A percentile compares a stretch with the other conserved stretches of the same genome.
Evolutionary conservation across 306 rosid genomes (phyloP).

Genomic region (Amphicarpaea edgeworthii): DNA sequence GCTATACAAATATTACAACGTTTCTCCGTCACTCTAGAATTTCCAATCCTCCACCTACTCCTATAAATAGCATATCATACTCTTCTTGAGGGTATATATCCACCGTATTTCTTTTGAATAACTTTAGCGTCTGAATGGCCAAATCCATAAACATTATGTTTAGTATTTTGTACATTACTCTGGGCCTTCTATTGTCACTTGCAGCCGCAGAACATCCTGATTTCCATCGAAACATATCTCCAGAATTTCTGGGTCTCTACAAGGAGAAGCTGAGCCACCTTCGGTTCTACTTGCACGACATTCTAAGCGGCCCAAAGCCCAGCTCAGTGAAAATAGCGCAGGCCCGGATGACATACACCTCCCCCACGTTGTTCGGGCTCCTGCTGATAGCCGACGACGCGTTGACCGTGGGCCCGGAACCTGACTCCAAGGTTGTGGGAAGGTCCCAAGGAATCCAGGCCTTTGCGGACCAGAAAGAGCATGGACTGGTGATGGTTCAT

Average conservation of each 20-base stretch:
- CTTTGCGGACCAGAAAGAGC: slow-evolving; percentile 47
- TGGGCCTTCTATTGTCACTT: neutral
- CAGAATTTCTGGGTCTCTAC: slow-evolving; percentile 38
- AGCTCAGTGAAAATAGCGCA: slow-evolving; percentile 47
- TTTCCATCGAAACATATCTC: slow-evolving; percentile 41
- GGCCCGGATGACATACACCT: slow-evolving; percentile 44
- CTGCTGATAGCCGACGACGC: slow-evolving; percentile 57
- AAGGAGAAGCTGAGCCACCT: slow-evolving; percentile 64
- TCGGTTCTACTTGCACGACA: slow-evolving; percentile 68
- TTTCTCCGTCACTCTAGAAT: too few species aligned
- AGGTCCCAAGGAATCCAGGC: slow-evolving; percentile 62
- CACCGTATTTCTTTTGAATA: too few species aligned
- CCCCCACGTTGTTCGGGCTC: slow-evolving; percentile 47
- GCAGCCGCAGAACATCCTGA: neutral
- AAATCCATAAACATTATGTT: neutral
- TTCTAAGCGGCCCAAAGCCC: slow-evolving; percentile 54
- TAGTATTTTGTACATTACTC: neutral
- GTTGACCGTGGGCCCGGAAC: slow-evolving; percentile 49
- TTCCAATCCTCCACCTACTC: too few species aligned
- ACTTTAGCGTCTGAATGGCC: too few species aligned
- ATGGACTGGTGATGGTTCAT: slow-evolving; percentile 13
- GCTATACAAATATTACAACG: too few species aligned
- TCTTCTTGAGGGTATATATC: too few species aligned
- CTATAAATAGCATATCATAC: too few species aligned
- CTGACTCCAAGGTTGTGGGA: slow-evolving; percentile 53